phyloP scores from a whole-genome alignment of 2,329 filamentous ascomycete species.

The Phaeosphaeriaceae sp. region DNA sequence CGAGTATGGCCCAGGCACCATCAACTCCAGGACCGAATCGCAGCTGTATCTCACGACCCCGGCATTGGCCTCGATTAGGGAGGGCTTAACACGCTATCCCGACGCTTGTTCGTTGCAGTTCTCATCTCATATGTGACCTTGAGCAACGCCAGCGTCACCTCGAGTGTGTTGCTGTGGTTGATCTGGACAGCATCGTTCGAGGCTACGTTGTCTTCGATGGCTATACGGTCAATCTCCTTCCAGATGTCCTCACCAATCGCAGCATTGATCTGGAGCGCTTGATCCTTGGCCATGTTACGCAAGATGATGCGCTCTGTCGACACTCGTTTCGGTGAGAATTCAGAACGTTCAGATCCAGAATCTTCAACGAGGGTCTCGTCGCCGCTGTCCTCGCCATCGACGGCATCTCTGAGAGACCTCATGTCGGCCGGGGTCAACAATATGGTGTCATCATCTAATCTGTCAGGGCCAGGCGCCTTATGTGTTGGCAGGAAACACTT shows the following conservation, averaged over 20 bases:
- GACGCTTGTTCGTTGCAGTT: neutral
- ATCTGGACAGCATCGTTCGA: slow-evolving; percentile 12
- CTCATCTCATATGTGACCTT: neutral
- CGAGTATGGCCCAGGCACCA: neutral
- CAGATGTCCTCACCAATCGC: slow-evolving; percentile 21
- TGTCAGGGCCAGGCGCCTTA: slow-evolving; percentile 52
- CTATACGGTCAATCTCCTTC: slow-evolving; percentile 16
- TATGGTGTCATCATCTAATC: slow-evolving; percentile 52
- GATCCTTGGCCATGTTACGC: slow-evolving; percentile 15
- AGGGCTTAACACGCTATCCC: neutral
- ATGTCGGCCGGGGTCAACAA: slow-evolving; percentile 20
- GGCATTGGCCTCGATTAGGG: neutral
- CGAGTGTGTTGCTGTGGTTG: slow-evolving; percentile 15
- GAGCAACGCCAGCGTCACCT: neutral
- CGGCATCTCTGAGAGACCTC: slow-evolving; percentile 4
- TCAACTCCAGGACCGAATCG: neutral
- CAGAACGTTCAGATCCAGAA: slow-evolving; percentile 8
- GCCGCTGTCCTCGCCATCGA: slow-evolving; percentile 12
- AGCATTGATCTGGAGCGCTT: slow-evolving; percentile 24
- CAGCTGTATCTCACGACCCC: neutral
- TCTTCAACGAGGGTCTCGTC: slow-evolving; percentile 17
- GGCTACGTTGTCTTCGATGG: slow-evolving; percentile 19
- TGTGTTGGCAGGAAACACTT: slow-evolving; percentile 3
- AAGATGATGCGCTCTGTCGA: slow-evolving; percentile 18
- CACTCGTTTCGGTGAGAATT: slow-evolving; percentile 2